Conservation (phyloP, 2,329 filamentous ascomycete species). For the Alternaria gaisen region DNA sequence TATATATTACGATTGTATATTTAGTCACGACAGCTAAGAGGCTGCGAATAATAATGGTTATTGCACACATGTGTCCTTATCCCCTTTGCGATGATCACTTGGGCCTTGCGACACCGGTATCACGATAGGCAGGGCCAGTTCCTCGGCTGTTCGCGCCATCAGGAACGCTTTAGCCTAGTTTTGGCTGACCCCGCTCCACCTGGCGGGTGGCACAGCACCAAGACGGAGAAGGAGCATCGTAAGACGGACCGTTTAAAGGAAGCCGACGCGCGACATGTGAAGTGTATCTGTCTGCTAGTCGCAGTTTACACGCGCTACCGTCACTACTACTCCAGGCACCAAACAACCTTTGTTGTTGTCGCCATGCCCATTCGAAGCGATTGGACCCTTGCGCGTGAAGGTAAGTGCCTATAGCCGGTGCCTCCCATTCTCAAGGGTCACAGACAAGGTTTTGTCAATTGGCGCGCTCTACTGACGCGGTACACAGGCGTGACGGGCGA, state of each 20-base stretch:
- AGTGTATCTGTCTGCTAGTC: not conserved
- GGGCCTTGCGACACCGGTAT: not conserved
- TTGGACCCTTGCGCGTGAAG: slow-evolving; percentile 52
- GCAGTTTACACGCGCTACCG: not conserved
- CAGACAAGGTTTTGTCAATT: not conserved
- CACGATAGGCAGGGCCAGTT: not conserved
- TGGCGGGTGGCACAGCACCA: slow-evolving; percentile 1
- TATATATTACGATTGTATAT: slow-evolving; percentile 4
- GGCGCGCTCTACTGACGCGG: not conserved
- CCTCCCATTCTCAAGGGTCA: not conserved
- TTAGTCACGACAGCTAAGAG: not conserved
- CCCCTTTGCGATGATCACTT: not conserved
- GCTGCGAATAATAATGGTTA: not conserved
- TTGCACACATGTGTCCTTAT: not conserved
- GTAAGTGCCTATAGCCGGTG: slow-evolving; percentile 27
- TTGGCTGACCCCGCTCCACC: slow-evolving; percentile 3
- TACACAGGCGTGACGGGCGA: slow-evolving; percentile 58
- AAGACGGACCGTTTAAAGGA: slow-evolving; percentile 8
- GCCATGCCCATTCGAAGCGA: slow-evolving; percentile 51
- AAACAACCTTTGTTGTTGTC: not conserved
- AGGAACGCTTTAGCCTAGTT: slow-evolving; percentile 7
- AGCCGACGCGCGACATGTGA: slow-evolving; percentile 1
- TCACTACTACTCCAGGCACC: not conserved
- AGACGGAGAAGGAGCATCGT: not conserved
- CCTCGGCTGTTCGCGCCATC: slow-evolving; percentile 5